Base-by-base conservation (phyloP, 108 stramenopile genomes). In the Aurantiochytrium sp. region DNA sequence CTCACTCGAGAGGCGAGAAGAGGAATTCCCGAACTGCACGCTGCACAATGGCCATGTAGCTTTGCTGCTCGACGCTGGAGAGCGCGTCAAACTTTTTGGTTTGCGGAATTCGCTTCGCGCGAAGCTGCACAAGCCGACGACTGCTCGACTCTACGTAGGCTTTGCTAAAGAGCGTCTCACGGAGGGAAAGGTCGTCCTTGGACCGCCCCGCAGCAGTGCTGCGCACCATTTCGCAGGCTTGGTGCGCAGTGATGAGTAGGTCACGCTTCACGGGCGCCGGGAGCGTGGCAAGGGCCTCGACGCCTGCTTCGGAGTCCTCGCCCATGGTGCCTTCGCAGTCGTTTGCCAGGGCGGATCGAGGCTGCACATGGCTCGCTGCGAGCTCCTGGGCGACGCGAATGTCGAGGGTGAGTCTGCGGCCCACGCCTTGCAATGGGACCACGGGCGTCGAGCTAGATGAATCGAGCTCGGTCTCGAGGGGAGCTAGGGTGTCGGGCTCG, bases 181-280 rank as follows among this genome's bases (percentile, higher is more conserved):
- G 59, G 19, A 65, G 59, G 10, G 59, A 30, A 27, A 34, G 59
- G 24, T 65, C 59, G 12, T 34, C 34, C 24, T 65, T 65, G 27
- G 59, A 30, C 8, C 59, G 59, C 39, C 42, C 45, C 6, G 73
- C 73, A 12, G 73, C 73, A 48, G 73, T 42, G 27, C n/a, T 48
- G 1, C 73, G 39, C 8, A 81, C 45, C 73, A 81, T 81, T 30
- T 81, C 73, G 45, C 73, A 81, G 12, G 73, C 73, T 17, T 81
- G 73, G 2, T 81, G 73, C 6, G 73, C 39, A 17, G 73, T 81
- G 30, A 81, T 81, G 73, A 81, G 73, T 12, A 81, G 24, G 39
- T 81, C 45, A 12, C 45, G 21, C 45, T 48, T 41, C 6, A 81
- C 24, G 27, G 45, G 73, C 21, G 73, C 73, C 6, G 73, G 42